phyloP scores from a whole-genome alignment of 306 rosid genomes.

The Medicago truncatula region MtrunA17r5.0-ANR NC_053043.1:4821501-4822000 shows the following conservation, averaged over 20 bases:
- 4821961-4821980: not conserved
- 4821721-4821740: slow-evolving; percentile 68
- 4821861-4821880: not conserved
- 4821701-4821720: slow-evolving; percentile 65
- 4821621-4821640: slow-evolving; percentile 13
- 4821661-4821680: slow-evolving; percentile 70
- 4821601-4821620: not conserved
- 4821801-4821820: not conserved
- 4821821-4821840: not conserved
- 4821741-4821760: slow-evolving; percentile 51
- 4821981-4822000: not conserved
- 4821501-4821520: slow-evolving; percentile 55
- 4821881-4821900: not conserved
- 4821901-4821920: not conserved
- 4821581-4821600: not conserved
- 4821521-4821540: slow-evolving; percentile 59
- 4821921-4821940: not conserved
- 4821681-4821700: slow-evolving; percentile 58
- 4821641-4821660: slow-evolving; percentile 42
- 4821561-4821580: slow-evolving; percentile 37
- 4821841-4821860: not conserved
- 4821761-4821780: not conserved
- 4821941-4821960: not conserved
- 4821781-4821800: too few species aligned
- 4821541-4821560: slow-evolving; percentile 57